Conservation (phyloP, 805 yeast genomes). For the Starmerella khaoyaiensis region DNA sequence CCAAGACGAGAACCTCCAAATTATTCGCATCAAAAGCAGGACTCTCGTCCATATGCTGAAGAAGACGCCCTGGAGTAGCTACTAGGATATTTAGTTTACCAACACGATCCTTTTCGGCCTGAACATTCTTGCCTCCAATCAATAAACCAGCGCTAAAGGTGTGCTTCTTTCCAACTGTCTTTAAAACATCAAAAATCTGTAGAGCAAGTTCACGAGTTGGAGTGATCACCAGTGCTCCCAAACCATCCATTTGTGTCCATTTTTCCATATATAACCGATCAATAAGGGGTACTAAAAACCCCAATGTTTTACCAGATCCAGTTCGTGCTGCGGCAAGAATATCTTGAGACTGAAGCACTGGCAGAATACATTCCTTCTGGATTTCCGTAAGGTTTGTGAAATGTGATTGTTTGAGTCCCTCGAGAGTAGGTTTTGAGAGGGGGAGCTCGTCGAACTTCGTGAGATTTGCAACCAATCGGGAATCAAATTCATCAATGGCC, state of each 20-base stretch:
- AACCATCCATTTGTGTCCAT: slow-evolving; percentile 75
- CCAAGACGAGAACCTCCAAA: slow-evolving; percentile 66
- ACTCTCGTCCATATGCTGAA: slow-evolving; percentile 86
- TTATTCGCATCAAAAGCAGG: slow-evolving; percentile 64
- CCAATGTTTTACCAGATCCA: slow-evolving; percentile 82
- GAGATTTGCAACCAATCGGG: slow-evolving; percentile 21
- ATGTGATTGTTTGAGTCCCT: slow-evolving; percentile 67
- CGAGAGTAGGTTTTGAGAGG: slow-evolving; percentile 45
- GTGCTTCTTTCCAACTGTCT: slow-evolving; percentile 65
- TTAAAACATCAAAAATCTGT: slow-evolving; percentile 76
- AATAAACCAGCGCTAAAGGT: slow-evolving; percentile 79
- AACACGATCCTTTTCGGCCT: slow-evolving; percentile 68
- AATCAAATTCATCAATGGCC: slow-evolving; percentile 7
- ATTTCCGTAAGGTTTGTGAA: slow-evolving; percentile 74
- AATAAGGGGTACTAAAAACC: slow-evolving; percentile 70
- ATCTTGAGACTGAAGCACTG: slow-evolving; percentile 64
- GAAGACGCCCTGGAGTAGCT: slow-evolving; percentile 82
- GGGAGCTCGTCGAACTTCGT: slow-evolving; percentile 69
- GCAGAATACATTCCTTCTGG: slow-evolving; percentile 66
- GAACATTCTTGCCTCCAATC: slow-evolving; percentile 85
- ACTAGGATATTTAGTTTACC: slow-evolving; percentile 67
- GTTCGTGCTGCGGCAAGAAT: slow-evolving; percentile 81
- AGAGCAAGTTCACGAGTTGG: slow-evolving; percentile 88
- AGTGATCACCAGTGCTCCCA: slow-evolving; percentile 79
- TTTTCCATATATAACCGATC: slow-evolving; percentile 45